Percentiles rank a stretch among this genome's conserved stretches.
Evolutionary conservation across 1,139 yeast genomes (phyloP).

Genomic region (Torulaspora pretoriensis): DNA sequence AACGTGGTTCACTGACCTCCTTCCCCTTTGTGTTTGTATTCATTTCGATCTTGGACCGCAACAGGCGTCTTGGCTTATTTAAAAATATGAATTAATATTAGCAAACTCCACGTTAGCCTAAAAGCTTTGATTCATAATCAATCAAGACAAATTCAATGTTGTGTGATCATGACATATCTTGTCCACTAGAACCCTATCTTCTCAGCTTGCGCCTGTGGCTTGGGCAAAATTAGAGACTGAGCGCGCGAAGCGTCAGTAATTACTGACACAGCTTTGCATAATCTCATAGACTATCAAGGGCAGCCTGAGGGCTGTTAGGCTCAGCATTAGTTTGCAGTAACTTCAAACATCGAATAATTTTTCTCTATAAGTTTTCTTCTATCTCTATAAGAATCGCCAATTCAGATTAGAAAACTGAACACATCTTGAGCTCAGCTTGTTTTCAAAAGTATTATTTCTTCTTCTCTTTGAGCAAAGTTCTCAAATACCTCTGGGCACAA

Average conservation of each 20-base stretch:
- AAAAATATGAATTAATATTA: too few relatives aligned
- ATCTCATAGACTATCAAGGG: background rate
- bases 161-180: too few relatives aligned
- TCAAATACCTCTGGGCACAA: conserved; percentile 40
- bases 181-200: background rate
- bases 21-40: background rate
- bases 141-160: too few relatives aligned
- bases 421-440: background rate
- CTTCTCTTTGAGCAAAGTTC: conserved; percentile 14
- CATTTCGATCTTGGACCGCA: background rate
- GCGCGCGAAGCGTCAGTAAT: conserved; percentile 3
- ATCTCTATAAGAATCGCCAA: background rate
- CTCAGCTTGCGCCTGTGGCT: conserved; percentile 1
- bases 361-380: background rate
- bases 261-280: background rate
- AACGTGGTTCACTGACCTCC: background rate
- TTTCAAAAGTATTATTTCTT: background rate
- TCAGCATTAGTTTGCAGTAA: too few relatives aligned
- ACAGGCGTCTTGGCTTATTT: too few relatives aligned
- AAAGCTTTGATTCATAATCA: too few relatives aligned
- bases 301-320: background rate
- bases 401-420: background rate
- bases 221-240: background rate
- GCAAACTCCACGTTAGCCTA: too few relatives aligned
- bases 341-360: too few relatives aligned